phyloP scores from a whole-genome alignment of 2,329 filamentous ascomycete genomes.

The Pyrenochaeta sp. region DNA sequence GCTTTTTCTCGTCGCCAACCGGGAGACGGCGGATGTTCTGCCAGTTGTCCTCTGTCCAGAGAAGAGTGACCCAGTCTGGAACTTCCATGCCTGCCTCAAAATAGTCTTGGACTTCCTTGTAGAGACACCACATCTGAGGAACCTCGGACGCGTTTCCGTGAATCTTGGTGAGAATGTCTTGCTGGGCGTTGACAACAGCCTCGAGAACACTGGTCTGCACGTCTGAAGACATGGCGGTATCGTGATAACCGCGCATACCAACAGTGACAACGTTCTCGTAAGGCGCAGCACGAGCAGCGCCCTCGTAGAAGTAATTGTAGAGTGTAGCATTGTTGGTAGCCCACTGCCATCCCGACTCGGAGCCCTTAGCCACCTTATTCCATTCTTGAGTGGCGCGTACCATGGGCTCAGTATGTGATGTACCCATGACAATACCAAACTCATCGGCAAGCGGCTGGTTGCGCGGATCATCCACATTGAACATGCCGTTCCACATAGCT shows the following conservation, averaged over 20 bases:
- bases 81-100: constrained; percentile 69
- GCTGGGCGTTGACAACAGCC: constrained; percentile 67
- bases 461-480: constrained; percentile 72
- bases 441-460: constrained; percentile 75
- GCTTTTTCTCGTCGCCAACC: constrained; percentile 64
- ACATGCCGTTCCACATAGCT: constrained; percentile 74
- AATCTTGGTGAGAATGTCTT: constrained; percentile 64
- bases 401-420: constrained; percentile 77
- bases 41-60: constrained; percentile 76
- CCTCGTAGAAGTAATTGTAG: constrained; percentile 72
- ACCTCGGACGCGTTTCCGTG: constrained; percentile 62
- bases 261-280: constrained; percentile 73
- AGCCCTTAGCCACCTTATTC: constrained; percentile 59
- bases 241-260: constrained; percentile 73
- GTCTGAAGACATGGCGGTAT: constrained; percentile 66
- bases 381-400: constrained; percentile 63
- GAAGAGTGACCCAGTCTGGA: constrained; percentile 70
- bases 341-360: constrained; percentile 67
- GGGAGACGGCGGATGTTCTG: constrained; percentile 71
- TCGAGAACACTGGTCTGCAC: constrained; percentile 67
- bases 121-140: constrained; percentile 76
- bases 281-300: constrained; percentile 68
- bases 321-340: constrained; percentile 73
- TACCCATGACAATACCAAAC: constrained; percentile 77
- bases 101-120: constrained; percentile 77